phyloP scores from a whole-genome alignment of 345 rosid genomes.

The Barbarea vulgaris region DNA sequence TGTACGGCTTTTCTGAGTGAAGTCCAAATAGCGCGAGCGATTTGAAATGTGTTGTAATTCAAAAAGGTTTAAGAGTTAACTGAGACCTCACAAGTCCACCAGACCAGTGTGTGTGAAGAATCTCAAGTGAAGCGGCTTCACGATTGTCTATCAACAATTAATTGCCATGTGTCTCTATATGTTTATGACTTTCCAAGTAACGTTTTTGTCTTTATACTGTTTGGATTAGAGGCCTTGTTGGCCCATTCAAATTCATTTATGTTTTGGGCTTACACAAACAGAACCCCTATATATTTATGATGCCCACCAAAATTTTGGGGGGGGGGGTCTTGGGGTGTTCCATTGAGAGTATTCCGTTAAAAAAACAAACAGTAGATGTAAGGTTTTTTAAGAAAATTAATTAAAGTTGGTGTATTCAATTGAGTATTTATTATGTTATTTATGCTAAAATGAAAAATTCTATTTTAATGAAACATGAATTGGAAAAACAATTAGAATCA shows the following conservation, averaged over 20 bases:
- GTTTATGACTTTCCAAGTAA: background rate
- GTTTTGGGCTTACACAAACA: background rate
- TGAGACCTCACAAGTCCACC: slow-evolving; percentile 26
- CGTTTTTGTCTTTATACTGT: slow-evolving; percentile 1
- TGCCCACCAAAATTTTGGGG: background rate
- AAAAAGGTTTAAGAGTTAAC: slow-evolving; percentile 24
- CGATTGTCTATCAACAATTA: slow-evolving; percentile 16
- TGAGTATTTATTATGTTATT: too few species aligned
- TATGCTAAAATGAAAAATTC: too few species aligned
- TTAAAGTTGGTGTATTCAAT: too few species aligned
- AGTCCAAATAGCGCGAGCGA: slow-evolving; percentile 3
- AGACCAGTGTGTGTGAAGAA: background rate
- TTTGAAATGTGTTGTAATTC: slow-evolving; percentile 22
- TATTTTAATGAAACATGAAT: too few species aligned
- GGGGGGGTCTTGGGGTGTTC: too few species aligned
- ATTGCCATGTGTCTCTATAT: slow-evolving; percentile 33
- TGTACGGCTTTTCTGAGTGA: slow-evolving; percentile 4
- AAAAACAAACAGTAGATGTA: too few species aligned
- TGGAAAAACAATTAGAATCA: too few species aligned
- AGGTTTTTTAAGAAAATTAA: background rate
- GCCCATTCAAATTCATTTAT: background rate
- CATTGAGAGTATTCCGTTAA: too few species aligned
- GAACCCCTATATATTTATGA: background rate
- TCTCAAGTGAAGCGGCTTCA: slow-evolving; percentile 32
- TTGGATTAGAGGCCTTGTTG: background rate